Conservation (phyloP, 2,329 filamentous ascomycete genomes). For the Boeremia exigua region DNA sequence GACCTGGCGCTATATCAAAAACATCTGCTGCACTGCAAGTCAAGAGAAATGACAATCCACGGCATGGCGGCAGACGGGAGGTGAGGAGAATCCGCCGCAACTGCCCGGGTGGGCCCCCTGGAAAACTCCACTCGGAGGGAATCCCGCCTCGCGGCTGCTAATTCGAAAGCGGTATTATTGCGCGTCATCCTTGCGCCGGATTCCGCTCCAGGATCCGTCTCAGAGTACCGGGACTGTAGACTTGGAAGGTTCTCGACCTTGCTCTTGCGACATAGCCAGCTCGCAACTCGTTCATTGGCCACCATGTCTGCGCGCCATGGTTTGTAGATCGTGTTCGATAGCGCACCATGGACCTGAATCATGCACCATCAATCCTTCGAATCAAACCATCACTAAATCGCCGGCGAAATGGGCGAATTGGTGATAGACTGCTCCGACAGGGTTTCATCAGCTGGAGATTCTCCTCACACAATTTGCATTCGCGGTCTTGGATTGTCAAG, state of each 20-base stretch:
- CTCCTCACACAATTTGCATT: not conserved
- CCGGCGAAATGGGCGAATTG: constrained; percentile 1
- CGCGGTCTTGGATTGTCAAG: too few species aligned
- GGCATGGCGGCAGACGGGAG: not conserved
- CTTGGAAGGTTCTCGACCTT: not conserved
- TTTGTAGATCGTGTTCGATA: constrained; percentile 3
- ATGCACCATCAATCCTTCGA: not conserved
- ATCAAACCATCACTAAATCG: not conserved
- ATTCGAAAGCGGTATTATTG: not conserved
- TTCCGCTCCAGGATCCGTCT: not conserved
- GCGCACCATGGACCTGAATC: not conserved
- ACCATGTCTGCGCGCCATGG: not conserved
- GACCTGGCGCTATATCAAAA: not conserved
- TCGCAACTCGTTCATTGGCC: not conserved
- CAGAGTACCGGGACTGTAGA: not conserved
- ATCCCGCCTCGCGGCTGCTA: not conserved
- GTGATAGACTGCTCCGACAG: not conserved
- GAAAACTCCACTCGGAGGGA: not conserved
- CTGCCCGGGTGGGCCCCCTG: not conserved
- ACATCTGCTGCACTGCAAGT: not conserved
- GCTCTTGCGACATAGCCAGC: not conserved
- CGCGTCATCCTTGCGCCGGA: not conserved
- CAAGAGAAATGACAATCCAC: not conserved
- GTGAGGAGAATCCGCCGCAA: constrained; percentile 2
- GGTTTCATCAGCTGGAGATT: not conserved